phyloP scores from a whole-genome alignment of 2,329 filamentous ascomycete genomes.

The Diplocarpon rosae region DNA sequence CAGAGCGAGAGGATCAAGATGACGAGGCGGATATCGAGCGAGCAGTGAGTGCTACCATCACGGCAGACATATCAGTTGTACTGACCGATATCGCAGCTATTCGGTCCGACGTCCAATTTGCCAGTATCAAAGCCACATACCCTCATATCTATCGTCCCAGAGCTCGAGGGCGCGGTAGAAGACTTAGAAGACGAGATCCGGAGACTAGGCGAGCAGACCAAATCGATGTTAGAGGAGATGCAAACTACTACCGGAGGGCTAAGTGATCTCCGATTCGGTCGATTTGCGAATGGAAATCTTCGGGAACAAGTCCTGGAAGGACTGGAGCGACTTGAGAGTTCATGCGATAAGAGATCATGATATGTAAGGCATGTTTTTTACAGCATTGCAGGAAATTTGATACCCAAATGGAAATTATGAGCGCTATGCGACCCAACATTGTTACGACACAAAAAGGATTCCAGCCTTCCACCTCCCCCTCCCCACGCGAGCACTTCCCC shows the following conservation, averaged over 20 bases:
- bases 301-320: constrained; percentile 57
- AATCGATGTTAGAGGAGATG: constrained; percentile 47
- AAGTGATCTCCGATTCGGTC: constrained; percentile 75
- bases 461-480: too few species aligned
- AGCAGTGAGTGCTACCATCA: constrained; percentile 32
- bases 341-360: constrained; percentile 16
- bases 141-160: constrained; percentile 52
- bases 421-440: constrained; percentile 14
- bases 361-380: neutral
- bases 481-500: too few species aligned
- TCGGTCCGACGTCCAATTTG: constrained; percentile 34
- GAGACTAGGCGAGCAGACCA: constrained; percentile 53
- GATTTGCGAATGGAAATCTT: constrained; percentile 53
- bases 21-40: constrained; percentile 53
- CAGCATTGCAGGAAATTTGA: constrained; percentile 13
- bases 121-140: constrained; percentile 45
- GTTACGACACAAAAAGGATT: too few species aligned
- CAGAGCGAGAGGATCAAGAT: constrained; percentile 45
- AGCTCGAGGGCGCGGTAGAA: constrained; percentile 54
- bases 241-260: constrained; percentile 57
- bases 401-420: constrained; percentile 23
- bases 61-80: neutral
- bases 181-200: constrained; percentile 59
- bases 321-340: constrained; percentile 46
- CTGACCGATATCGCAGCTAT: neutral